phyloP scores from a whole-genome alignment of 2,329 filamentous ascomycete species.

The Exophiala sideris region DNA sequence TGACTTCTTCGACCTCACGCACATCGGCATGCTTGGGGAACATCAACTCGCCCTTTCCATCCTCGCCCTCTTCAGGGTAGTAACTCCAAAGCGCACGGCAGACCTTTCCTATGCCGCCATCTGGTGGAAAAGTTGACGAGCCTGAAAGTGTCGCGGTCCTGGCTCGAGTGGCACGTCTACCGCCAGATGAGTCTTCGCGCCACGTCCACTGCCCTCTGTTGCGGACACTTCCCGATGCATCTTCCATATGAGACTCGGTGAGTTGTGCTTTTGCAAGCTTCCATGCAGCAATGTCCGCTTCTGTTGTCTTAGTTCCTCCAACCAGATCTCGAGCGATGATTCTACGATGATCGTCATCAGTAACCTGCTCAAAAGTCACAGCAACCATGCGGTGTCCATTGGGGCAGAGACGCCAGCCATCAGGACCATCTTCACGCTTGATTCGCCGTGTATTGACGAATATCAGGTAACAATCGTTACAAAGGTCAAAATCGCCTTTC shows the following conservation, averaged over 20 bases:
- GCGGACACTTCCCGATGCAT: not conserved
- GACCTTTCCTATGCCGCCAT: conserved; percentile 67
- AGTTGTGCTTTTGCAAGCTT: conserved; percentile 15
- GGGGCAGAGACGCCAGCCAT: conserved; percentile 79
- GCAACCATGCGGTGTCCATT: conserved; percentile 81
- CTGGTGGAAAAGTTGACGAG: conserved; percentile 62
- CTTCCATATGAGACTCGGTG: conserved; percentile 4
- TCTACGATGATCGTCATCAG: conserved; percentile 63
- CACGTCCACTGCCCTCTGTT: conserved; percentile 27
- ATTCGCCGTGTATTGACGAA: conserved; percentile 64
- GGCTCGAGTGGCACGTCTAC: conserved; percentile 14
- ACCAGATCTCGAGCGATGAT: conserved; percentile 70
- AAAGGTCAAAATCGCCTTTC: conserved; percentile 81
- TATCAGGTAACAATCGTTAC: conserved; percentile 69
- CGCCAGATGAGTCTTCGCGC: conserved; percentile 23
- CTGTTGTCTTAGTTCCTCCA: conserved; percentile 68
- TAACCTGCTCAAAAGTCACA: conserved; percentile 66
- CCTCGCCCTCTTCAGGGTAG: conserved; percentile 62
- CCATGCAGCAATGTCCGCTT: conserved; percentile 47
- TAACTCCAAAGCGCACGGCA: conserved; percentile 71
- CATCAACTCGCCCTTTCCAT: conserved; percentile 58
- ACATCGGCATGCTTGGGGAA: conserved; percentile 85
- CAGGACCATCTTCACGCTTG: conserved; percentile 68
- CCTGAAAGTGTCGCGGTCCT: conserved; percentile 9
- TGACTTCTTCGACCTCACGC: conserved; percentile 78